Evolutionary conservation across 1,284 basidiomycete genomes (phyloP).

Genomic region (Microstroma glucosiphilum): DNA sequence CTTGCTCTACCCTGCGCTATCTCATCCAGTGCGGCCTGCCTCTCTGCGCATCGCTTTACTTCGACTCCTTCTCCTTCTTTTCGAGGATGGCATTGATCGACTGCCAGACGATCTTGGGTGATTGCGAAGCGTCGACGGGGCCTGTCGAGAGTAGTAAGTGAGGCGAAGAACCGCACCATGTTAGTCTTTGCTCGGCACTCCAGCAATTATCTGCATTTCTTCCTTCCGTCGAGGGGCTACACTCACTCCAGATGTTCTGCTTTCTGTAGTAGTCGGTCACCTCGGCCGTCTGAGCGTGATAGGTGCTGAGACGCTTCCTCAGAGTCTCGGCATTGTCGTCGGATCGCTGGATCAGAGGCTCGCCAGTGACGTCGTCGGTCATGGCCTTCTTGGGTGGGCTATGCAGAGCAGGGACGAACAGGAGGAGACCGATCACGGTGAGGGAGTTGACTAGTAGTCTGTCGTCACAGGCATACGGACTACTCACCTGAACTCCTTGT

Average conservation of each 20-base stretch:
- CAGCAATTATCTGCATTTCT: too few relatives aligned
- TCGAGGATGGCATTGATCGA: slow-evolving; percentile 58
- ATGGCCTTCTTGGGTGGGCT: slow-evolving; percentile 90
- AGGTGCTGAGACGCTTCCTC: slow-evolving; percentile 75
- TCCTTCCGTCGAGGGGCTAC: slow-evolving; percentile 52
- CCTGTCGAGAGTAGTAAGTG: too few relatives aligned
- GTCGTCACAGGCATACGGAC: slow-evolving; percentile 59
- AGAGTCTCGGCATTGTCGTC: slow-evolving; percentile 67
- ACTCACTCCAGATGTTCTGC: slow-evolving; percentile 58
- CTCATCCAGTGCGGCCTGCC: too few relatives aligned
- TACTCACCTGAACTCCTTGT: slow-evolving; percentile 68
- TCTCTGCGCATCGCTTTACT: too few relatives aligned
- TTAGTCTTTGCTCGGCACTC: too few relatives aligned
- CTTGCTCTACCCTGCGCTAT: too few relatives aligned
- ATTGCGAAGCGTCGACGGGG: slow-evolving; percentile 86
- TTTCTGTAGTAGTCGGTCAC: slow-evolving; percentile 95
- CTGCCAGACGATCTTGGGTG: slow-evolving; percentile 84
- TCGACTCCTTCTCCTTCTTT: slow-evolving; percentile 8
- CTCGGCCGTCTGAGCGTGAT: slow-evolving; percentile 86
- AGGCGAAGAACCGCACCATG: too few relatives aligned
- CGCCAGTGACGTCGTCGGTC: slow-evolving; percentile 88
- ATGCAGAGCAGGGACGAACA: background rate
- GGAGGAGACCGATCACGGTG: too few relatives aligned
- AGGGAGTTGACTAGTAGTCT: background rate
- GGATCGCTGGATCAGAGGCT: slow-evolving; percentile 66